Evolutionary conservation across 805 yeast species (phyloP), one percentile per base, ranked within the genome.

Genomic region (Candida mattraensis): DNA sequence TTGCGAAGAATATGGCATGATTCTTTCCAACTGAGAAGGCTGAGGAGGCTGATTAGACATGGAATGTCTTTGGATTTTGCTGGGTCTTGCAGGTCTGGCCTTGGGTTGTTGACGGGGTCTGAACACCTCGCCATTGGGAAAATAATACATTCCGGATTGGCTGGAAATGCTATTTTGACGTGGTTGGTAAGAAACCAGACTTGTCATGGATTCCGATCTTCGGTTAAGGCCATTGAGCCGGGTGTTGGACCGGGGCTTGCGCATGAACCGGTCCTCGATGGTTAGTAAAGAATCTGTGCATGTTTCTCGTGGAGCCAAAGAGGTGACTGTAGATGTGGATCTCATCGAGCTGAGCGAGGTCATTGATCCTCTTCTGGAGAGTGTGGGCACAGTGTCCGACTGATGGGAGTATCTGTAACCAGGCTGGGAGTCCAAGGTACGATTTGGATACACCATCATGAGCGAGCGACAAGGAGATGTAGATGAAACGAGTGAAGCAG

Each of bases 51-150:
- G 23, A 14, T 28, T 28, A 16, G 31, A n/a, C 16, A 26, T 6
- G 2, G 37, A 29, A 23, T 30, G 14, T 35, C 47, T 37, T 13
- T 33, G 42, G 27, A 36, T 31, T 23, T 35, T 65, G 25, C 48
- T 47, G 6, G 75, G 76, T 33, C 66, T 59, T 19, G 60, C 48
- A 7, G 60, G 39, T 35, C 73, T 56, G 30, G 60, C 64, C n/a
- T 60, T 39, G 2, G 72, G 72, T 9, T 63, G 59, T 28, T 50
- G 54, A 24, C 78, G 51, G 2, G 78, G 78, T 22, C 71, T 56
- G 51, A 73, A 74, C 2, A 72, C 63, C 47, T 74, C 80, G 31
- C 80, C 80, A 50, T 74, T 73, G 11, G 78, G 78, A 48, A 74
- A 74, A 42, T 60, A 66, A 32, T 49, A 54, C 44, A 39, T 40